Base-by-base conservation (phyloP, 192 early-diverging fungal species). In the Backusella sp. region DNA sequence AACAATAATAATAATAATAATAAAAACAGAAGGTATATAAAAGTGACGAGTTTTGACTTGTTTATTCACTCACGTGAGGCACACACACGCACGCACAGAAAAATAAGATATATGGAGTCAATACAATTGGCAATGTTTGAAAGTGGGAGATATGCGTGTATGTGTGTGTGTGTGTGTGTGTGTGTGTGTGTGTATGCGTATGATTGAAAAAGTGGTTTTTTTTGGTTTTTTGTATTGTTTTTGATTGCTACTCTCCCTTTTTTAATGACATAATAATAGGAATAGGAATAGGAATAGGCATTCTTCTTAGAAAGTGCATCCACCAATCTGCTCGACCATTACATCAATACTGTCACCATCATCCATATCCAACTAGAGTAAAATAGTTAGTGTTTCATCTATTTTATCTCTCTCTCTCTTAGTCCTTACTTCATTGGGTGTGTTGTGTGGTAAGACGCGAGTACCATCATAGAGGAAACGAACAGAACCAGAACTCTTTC, bases 301-400 rank as follows among this genome's bases (percentile, higher is more conserved):
- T 35, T 67, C 26, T 67, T 67, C 6, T 39, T 69, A 69, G 17
- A 32, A 39, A 77, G 30, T 23, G 42, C 69, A 78, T 41, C 95
- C 94, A 66, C 97, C 97, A 49, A 97, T 83, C 78, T 99, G 97
- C 84, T 96, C 90, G 19, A 96, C 93, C 88, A 94, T 93, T n/a
- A 95, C 95, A 78, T 97, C 94, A 80, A 99, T 99, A 2, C 92
- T 85, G 80, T 99, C 97, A 52, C 92, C 94, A 78, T 99, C 96
- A 75, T 99, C 96, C 92, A 99, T 94, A 19, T 94, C 94, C 26
- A 96, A 88, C 94, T 95, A 84, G 19, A 68, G 42, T 70, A 37
- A 32, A 32, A 37, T 53, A 68, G 41, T 32, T 28, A 28, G 15
- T 26, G 12, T 41, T n/a, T 34, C 26, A 35, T n/a, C 21, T 8